Evolutionary conservation across 2,329 filamentous ascomycete genomes (phyloP).

Genomic region (Clonostachys rhizophaga): DNA sequence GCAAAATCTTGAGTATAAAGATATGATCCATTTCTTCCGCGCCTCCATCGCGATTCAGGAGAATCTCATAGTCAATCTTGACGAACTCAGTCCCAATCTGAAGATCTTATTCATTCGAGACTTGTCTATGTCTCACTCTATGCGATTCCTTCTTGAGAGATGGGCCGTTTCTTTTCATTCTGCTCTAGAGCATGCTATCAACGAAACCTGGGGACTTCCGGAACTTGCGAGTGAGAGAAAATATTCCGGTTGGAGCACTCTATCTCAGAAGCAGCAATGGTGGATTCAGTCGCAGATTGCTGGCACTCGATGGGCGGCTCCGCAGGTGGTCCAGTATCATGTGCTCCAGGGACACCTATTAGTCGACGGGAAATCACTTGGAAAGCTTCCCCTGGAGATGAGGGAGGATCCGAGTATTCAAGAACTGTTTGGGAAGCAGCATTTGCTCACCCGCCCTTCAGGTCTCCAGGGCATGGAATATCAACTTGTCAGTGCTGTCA

Average conservation of each 20-base stretch:
- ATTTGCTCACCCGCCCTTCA: conserved; percentile 48
- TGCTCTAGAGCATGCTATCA: conserved; percentile 2
- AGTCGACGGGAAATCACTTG: conserved; percentile 24
- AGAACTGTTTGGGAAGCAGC: conserved; percentile 48
- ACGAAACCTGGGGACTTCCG: conserved; percentile 7
- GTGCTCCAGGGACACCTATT: conserved; percentile 21
- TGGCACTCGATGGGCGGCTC: background rate
- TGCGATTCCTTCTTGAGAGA: conserved; percentile 11
- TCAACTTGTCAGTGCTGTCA: conserved; percentile 15
- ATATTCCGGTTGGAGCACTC: background rate
- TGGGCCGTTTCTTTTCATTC: conserved; percentile 6
- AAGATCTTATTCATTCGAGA: too few relatives aligned
- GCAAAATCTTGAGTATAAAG: too few relatives aligned
- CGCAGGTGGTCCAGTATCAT: conserved; percentile 25
- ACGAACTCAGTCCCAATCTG: conserved; percentile 2
- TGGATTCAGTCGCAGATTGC: conserved; percentile 2
- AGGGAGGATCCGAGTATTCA: conserved; percentile 32
- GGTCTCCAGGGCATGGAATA: conserved; percentile 47
- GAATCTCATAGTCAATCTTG: conserved; percentile 10
- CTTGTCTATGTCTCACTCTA: background rate
- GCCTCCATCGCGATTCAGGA: conserved; percentile 18
- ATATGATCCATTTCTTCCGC: conserved; percentile 9
- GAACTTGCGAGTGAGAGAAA: background rate
- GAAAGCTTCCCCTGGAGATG: conserved; percentile 47
- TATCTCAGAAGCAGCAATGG: conserved; percentile 1